Base-by-base conservation (phyloP, 176 grass and related monocot species). In the Melocanna baccifera region DNA sequence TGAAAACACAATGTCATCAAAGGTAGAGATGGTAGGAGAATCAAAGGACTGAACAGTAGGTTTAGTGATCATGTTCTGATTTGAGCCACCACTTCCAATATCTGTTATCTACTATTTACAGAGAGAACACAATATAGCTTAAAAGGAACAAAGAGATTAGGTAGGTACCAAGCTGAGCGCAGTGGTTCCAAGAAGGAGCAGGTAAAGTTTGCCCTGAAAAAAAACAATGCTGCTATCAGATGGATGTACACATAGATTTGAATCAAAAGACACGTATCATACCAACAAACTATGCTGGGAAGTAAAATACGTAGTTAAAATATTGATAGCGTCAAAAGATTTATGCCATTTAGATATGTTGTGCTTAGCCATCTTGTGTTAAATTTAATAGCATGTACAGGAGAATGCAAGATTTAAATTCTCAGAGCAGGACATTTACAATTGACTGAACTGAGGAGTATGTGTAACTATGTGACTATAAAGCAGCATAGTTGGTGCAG, bases 121-220 rank as follows among this genome's bases (percentile, higher is more conserved):
- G 18, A 56, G 20, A 69, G 29, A 76, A 74, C 53, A 75, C 9
- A 36, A 28, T 40, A 70, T 75, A 52, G 18, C 36, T 81, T 67
- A 47, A 45, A 79, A 61, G 53, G 68, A 88, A 57, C 15, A 4
- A 55, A 67, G 46, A 19, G 57, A 37, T 59, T 57, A 72, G n/a
- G 6, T 26, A 91, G 41, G 63, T 99, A 99, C 93, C 97, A 99
- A 89, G 78, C 97, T 99, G 80, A 99, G 91, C 43, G 93, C 97
- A 84, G 97, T 99, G 71, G 93, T 99, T 63, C 97, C 97, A 58
- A 99, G 93, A 81, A 99, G 97, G 13, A 99, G 86, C 45, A 99
- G 81, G 71, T 99, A 99, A 22, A 99, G 83, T 81, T 99, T 99
- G 59, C 97, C 97, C 97, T 99, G 82, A 82, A 79, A 73, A 84